Evolutionary conservation across 1,139 yeast genomes (phyloP).

Genomic region (Pichia kudriavzevii): DNA sequence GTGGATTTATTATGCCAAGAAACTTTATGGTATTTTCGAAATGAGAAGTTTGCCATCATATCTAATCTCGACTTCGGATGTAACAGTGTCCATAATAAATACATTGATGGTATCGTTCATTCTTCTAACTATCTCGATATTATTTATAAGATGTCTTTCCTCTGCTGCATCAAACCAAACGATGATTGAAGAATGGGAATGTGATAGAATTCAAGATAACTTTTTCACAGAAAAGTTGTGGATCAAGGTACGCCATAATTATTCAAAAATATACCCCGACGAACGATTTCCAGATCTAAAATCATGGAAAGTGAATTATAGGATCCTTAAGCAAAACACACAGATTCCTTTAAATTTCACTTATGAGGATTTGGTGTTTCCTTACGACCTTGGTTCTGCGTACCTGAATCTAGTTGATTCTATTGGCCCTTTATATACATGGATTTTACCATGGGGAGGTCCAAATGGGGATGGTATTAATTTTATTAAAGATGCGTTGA

Average conservation of each 20-base stretch:
- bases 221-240: conserved; percentile 47
- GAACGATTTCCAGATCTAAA: conserved; percentile 37
- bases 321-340: conserved; percentile 17
- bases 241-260: conserved; percentile 43
- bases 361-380: conserved; percentile 60
- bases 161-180: conserved; percentile 69
- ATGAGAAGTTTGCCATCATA: conserved; percentile 54
- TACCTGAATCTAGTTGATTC: conserved; percentile 43
- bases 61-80: conserved; percentile 44
- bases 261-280: conserved; percentile 33
- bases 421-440: conserved; percentile 53
- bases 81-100: conserved; percentile 49
- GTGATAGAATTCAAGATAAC: conserved; percentile 69
- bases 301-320: conserved; percentile 36
- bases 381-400: conserved; percentile 63
- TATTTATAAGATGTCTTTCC: conserved; percentile 54
- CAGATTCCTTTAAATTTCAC: conserved; percentile 33
- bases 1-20: conserved; percentile 34
- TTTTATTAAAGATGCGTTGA: conserved; percentile 46
- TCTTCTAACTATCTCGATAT: conserved; percentile 45
- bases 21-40: conserved; percentile 42
- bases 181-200: conserved; percentile 90
- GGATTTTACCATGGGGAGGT: conserved; percentile 64
- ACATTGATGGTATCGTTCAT: conserved; percentile 55
- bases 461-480: conserved; percentile 47